Conservation (phyloP, 345 rosid genomes). For the Aegle marmelos region DNA sequence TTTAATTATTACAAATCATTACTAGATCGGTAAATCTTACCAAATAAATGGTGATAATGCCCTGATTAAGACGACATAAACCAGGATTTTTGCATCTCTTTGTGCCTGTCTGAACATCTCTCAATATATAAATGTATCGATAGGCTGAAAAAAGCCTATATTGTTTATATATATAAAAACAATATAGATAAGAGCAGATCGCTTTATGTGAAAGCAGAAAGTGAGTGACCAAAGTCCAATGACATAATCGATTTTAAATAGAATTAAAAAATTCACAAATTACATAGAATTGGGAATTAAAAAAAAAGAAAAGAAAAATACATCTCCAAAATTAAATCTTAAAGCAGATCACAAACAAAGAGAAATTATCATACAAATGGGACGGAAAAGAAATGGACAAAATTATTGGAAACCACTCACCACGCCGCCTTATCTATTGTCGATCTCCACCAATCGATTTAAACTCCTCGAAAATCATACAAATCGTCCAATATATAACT, state of each 20-base stretch:
- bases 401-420: conserved; percentile 12
- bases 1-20: too few relatives aligned
- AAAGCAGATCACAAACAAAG: conserved; percentile 5
- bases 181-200: too few relatives aligned
- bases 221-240: neutral
- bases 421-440: neutral
- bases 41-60: too few relatives aligned
- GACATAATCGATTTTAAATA: neutral
- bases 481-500: neutral
- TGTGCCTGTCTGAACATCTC: too few relatives aligned
- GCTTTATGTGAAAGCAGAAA: neutral
- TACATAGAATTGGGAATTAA: neutral
- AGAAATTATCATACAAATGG: conserved; percentile 12
- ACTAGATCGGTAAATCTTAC: too few relatives aligned
- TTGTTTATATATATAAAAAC: too few relatives aligned
- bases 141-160: too few relatives aligned
- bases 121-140: too few relatives aligned
- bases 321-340: neutral
- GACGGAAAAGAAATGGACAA: conserved; percentile 2
- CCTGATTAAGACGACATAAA: too few relatives aligned
- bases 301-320: neutral
- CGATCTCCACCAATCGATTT: conserved; percentile 5
- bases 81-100: too few relatives aligned
- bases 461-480: conserved; percentile 4
- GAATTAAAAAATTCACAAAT: neutral